Percentiles rank a stretch among this genome's conserved stretches.
These are phyloP conservation scores for Rhynchosporium agropyri DNA, from an alignment of 2,329 filamentous ascomycete genomes.

Conservation along the genomic window DNA sequence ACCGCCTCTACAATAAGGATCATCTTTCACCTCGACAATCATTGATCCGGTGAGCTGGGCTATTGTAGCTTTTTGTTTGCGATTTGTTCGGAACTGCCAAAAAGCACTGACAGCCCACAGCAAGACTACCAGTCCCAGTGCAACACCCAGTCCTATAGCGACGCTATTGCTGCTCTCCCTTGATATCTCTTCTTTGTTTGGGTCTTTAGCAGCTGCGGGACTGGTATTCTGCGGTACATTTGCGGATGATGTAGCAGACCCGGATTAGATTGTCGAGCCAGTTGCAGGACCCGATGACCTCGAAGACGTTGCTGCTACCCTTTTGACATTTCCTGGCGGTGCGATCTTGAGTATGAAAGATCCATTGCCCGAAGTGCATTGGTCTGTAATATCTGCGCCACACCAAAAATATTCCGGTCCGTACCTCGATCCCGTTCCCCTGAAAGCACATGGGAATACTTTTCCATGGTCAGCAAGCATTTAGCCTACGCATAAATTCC, in stretches of 20 bases:
- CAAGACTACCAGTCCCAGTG: not conserved
- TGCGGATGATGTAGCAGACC: not conserved
- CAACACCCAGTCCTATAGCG: conserved; percentile 2
- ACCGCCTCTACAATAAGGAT: not conserved
- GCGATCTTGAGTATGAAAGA: conserved; percentile 15
- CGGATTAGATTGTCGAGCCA: not conserved
- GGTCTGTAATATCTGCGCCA: conserved; percentile 8
- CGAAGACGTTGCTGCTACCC: not conserved
- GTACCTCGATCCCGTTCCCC: conserved; percentile 5
- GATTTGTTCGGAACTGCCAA: not conserved
- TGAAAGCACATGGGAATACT: conserved; percentile 19
- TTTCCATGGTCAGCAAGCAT: conserved; percentile 2
- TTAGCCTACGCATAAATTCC: not conserved
- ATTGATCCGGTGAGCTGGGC: not conserved
- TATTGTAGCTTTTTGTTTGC: not conserved
- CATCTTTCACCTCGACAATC: not conserved
- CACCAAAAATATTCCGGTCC: conserved; percentile 16
- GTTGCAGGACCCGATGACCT: conserved; percentile 6
- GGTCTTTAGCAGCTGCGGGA: not conserved
- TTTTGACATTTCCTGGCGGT: not conserved
- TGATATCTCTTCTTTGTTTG: not conserved
- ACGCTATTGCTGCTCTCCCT: not conserved
- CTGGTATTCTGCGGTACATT: not conserved
- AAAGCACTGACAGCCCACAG: not conserved
- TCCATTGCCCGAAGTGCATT: conserved; percentile 10